Conservation (phyloP, 345 rosid species). For the Gossypium ekmanianum region DNA sequence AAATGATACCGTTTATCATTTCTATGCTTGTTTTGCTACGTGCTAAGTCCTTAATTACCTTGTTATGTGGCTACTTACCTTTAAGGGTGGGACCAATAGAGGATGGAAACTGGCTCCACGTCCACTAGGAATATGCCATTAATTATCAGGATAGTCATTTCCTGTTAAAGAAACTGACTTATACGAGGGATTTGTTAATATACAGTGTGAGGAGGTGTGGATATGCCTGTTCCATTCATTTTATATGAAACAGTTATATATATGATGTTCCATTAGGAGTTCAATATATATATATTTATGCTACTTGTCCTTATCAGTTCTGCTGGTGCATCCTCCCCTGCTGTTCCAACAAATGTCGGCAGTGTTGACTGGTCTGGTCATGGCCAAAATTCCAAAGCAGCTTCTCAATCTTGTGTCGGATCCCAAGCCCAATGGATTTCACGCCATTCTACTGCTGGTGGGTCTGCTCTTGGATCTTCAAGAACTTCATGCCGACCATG, state of each 20-base stretch:
- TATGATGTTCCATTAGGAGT: neutral
- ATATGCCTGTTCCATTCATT: neutral
- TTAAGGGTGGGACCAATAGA: neutral
- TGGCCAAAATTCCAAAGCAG: conserved; percentile 59
- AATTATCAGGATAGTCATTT: neutral
- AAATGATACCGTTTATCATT: neutral
- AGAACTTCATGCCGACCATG: conserved; percentile 86
- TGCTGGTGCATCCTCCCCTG: conserved; percentile 95
- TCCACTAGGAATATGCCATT: neutral
- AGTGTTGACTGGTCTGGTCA: conserved; percentile 73
- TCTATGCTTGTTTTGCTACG: neutral
- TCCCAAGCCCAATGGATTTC: conserved; percentile 50
- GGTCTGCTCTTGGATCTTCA: conserved; percentile 51
- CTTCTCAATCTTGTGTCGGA: conserved; percentile 47
- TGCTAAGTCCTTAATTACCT: too few species aligned
- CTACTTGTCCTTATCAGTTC: conserved; percentile 47
- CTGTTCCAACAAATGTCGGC: conserved; percentile 60
- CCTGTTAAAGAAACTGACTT: neutral
- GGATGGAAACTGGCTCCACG: neutral
- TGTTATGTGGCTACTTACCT: too few species aligned
- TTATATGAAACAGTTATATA: neutral
- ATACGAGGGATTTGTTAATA: neutral
- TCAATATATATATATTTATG: neutral
- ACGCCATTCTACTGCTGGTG: conserved; percentile 46
- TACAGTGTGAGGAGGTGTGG: neutral